These are phyloP conservation scores for Dalbergia cultrata DNA, from an alignment of 306 rosid species.

Conservation along the genomic window DNA sequence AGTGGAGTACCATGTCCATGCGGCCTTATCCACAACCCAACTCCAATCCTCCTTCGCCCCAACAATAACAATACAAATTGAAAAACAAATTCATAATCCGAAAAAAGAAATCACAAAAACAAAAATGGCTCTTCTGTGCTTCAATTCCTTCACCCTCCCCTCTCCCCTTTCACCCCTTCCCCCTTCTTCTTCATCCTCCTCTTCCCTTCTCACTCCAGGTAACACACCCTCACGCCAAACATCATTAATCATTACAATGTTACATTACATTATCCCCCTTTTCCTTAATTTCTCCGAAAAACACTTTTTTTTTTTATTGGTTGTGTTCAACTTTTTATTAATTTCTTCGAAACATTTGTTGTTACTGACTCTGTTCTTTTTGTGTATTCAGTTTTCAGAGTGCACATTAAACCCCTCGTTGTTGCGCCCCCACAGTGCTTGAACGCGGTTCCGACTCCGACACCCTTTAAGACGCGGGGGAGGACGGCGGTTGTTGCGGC, in stretches of 20 bases:
- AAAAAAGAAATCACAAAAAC: too few species aligned
- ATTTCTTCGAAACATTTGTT: conserved; percentile 26
- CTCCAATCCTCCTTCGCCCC: not conserved
- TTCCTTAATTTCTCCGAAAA: conserved; percentile 30
- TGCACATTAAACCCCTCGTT: conserved; percentile 47
- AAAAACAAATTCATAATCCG: not conserved
- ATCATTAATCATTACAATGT: not conserved
- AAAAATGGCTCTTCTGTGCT: conserved; percentile 67
- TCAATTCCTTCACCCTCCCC: conserved; percentile 58
- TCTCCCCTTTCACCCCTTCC: conserved; percentile 45
- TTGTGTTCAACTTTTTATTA: conserved; percentile 7
- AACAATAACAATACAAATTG: conserved; percentile 9
- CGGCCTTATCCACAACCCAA: conserved; percentile 42
- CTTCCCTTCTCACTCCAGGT: conserved; percentile 53
- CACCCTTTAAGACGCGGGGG: conserved; percentile 43
- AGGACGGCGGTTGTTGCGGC: conserved; percentile 30
- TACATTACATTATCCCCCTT: not conserved
- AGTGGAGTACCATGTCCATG: not conserved
- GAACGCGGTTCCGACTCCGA: conserved; percentile 51
- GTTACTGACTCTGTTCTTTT: not conserved
- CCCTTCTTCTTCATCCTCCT: conserved; percentile 43
- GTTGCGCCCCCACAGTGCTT: conserved; percentile 46
- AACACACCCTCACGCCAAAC: conserved; percentile 9
- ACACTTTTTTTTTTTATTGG: not conserved
- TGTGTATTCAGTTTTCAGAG: conserved; percentile 58